Conservation (phyloP, 768 basidiomycete species). For the Rhodosporidiobolus odoratus region DNA sequence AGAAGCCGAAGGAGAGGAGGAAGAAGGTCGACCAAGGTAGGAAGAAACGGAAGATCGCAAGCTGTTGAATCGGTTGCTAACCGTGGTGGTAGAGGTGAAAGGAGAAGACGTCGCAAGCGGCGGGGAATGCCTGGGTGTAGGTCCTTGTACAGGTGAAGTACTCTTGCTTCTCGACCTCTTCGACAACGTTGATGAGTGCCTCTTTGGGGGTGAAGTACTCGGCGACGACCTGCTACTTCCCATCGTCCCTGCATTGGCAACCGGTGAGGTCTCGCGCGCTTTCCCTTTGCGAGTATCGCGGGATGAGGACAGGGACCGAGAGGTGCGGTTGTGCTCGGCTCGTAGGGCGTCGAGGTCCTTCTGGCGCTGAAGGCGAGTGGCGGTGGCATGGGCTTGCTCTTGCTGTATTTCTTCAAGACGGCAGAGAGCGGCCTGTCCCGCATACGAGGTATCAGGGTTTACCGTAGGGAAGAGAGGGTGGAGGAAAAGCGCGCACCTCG, state of each 20-base stretch:
- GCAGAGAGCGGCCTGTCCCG: slow-evolving; percentile 12
- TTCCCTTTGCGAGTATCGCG: not conserved
- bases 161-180: not conserved
- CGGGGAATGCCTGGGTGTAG: not conserved
- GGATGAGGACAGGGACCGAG: not conserved
- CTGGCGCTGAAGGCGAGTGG: slow-evolving; percentile 11
- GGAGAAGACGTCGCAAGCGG: not conserved
- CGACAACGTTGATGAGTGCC: not conserved
- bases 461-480: not conserved
- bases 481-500: slow-evolving; percentile 15
- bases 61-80: not conserved
- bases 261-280: not conserved
- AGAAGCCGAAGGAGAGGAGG: no score
- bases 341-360: slow-evolving; percentile 15
- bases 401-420: slow-evolving; percentile 13
- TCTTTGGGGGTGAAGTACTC: slow-evolving; percentile 5
- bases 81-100: not conserved
- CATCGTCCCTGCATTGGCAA: no score
- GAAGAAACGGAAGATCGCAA: slow-evolving; percentile 9
- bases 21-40: slow-evolving; percentile 5
- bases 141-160: not conserved
- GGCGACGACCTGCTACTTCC: not conserved
- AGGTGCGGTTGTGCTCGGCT: slow-evolving; percentile 7
- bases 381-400: not conserved
- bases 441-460: not conserved